Conservation (phyloP, 768 basidiomycete genomes). For the Hygrophoropsis aurantiaca region DNA sequence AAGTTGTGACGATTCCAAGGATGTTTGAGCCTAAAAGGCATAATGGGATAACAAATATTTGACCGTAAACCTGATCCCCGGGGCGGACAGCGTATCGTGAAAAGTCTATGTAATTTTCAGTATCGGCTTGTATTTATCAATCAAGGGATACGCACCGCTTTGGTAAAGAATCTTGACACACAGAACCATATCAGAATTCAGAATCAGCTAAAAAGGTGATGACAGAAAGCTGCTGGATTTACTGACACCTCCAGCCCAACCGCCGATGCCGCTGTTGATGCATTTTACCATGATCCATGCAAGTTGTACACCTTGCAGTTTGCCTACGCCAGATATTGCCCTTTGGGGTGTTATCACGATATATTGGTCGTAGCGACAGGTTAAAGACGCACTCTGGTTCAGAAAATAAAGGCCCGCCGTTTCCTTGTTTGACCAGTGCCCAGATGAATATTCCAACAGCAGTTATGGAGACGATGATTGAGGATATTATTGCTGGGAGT, state of each 20-base stretch:
- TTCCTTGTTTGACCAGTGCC: conserved; percentile 30
- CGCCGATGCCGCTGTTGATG: conserved; percentile 31
- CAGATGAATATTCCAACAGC: conserved; percentile 29
- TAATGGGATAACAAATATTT: conserved; percentile 30
- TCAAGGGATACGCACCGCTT: conserved; percentile 10
- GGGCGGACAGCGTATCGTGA: conserved; percentile 30
- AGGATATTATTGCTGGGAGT: conserved; percentile 24
- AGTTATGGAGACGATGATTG: conserved; percentile 24
- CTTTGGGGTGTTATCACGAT: no score
- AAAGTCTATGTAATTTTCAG: conserved; percentile 19
- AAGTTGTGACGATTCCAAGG: conserved; percentile 31
- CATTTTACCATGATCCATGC: conserved; percentile 32
- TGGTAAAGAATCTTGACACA: conserved; percentile 17
- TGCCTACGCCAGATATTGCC: conserved; percentile 18
- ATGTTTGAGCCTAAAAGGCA: conserved; percentile 31
- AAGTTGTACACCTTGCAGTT: conserved; percentile 20
- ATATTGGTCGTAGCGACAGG: no score
- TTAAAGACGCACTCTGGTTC: conserved; percentile 19
- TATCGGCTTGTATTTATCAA: no score
- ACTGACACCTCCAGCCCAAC: conserved; percentile 27
- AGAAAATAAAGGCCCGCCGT: conserved; percentile 27
- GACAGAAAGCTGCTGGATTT: background rate
- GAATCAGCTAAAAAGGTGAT: no score
- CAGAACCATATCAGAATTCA: background rate
- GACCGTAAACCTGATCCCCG: conserved; percentile 31